Evolutionary conservation across 495 filamentous ascomycete genomes (phyloP).

Genomic region (Lophiostoma macrostomum): DNA sequence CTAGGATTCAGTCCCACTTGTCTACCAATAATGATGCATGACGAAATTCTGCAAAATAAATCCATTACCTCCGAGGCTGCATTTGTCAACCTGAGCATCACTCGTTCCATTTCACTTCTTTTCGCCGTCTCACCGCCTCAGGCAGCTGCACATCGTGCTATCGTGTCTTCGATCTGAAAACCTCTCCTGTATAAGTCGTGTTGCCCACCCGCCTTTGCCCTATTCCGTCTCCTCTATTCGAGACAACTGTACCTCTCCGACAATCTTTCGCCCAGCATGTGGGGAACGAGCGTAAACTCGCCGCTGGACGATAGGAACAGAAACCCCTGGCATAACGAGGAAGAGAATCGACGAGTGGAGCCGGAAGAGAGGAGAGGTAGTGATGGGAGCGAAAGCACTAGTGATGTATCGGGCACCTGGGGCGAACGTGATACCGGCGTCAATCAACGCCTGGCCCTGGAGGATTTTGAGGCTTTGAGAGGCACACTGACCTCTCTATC

Average conservation of each 20-base stretch:
- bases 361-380: neutral
- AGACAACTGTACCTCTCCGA: neutral
- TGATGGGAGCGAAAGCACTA: neutral
- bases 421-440: conserved; percentile 69
- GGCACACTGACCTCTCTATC: conserved; percentile 61
- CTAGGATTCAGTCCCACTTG: too few relatives aligned
- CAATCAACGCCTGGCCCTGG: conserved; percentile 61
- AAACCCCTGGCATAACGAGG: conserved; percentile 29
- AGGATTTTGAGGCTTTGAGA: conserved; percentile 67
- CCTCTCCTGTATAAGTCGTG: too few relatives aligned
- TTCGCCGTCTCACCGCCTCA: too few relatives aligned
- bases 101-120: conserved; percentile 1
- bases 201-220: too few relatives aligned
- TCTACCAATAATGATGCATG: too few relatives aligned
- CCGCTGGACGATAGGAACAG: conserved; percentile 5
- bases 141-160: too few relatives aligned
- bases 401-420: conserved; percentile 61
- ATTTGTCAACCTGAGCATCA: conserved; percentile 15
- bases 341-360: neutral
- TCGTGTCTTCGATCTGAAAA: too few relatives aligned
- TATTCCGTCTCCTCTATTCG: too few relatives aligned
- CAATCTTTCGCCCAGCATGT: conserved; percentile 1
- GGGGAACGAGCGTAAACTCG: conserved; percentile 4
- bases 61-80: conserved; percentile 10
- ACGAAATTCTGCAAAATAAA: conserved; percentile 8